These are phyloP conservation scores for Coniella lustricola DNA, from an alignment of 2,329 filamentous ascomycete species.

Conservation along the genomic window DNA sequence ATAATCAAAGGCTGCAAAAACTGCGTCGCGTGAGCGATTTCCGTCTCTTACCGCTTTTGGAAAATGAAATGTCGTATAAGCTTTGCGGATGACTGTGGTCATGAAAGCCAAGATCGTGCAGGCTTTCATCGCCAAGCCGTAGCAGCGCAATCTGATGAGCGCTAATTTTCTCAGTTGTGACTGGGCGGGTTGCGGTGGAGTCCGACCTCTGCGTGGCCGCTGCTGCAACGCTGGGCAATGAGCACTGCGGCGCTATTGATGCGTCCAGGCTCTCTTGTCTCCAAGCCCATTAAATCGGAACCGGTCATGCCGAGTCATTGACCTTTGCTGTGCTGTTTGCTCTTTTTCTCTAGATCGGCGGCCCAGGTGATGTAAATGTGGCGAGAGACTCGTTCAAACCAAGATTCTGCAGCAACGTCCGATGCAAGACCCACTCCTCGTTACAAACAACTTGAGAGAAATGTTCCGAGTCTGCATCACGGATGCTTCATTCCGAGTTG, in stretches of 20 bases:
- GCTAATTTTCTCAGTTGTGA: background rate
- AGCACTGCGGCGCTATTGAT: background rate
- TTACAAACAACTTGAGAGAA: background rate
- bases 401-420: background rate
- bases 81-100: no score
- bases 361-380: slow-evolving; percentile 7
- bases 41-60: no score
- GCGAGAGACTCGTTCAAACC: background rate
- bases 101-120: no score
- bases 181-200: no score
- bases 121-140: no score
- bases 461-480: no score
- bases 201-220: no score
- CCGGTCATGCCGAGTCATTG: background rate
- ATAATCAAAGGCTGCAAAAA: background rate
- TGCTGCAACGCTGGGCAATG: background rate
- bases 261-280: background rate
- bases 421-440: background rate
- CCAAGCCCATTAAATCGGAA: no score
- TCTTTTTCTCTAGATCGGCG: background rate
- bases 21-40: slow-evolving; percentile 4
- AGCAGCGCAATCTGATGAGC: background rate
- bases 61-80: no score
- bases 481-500: no score
- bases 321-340: background rate